Percentiles rank a stretch among this genome's conserved stretches.
Evolutionary conservation across 352 stramenopile genomes (phyloP).

Genomic region (Aphanomyces cochlioides): DNA sequence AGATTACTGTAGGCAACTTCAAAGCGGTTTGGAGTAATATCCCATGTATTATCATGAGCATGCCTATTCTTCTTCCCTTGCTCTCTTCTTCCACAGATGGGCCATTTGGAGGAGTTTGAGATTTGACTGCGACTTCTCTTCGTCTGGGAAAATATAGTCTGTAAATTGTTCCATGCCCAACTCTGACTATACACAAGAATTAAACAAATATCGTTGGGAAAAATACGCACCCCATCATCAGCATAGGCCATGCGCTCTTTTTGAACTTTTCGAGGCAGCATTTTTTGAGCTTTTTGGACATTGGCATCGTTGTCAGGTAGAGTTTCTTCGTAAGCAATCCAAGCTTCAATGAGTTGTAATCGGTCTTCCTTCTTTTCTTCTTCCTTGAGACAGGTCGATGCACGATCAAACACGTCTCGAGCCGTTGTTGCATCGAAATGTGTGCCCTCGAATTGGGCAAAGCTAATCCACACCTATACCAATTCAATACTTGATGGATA

Average conservation of each 20-base stretch:
- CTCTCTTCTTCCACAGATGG: conserved; percentile 92
- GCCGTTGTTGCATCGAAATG: conserved; percentile 50
- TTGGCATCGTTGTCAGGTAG: conserved; percentile 36
- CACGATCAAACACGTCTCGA: conserved; percentile 89
- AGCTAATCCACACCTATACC: conserved; percentile 86
- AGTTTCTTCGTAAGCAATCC: conserved; percentile 91
- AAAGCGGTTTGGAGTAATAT: not conserved
- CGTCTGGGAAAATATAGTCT: conserved; percentile 99
- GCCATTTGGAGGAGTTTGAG: conserved; percentile 97
- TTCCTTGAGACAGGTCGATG: conserved; percentile 90
- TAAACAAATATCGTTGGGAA: not conserved
- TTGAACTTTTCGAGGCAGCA: conserved; percentile 95
- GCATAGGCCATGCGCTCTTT: conserved; percentile 94
- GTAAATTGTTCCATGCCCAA: conserved; percentile 97
- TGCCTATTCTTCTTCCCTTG: conserved; percentile 26
- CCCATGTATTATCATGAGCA: not conserved
- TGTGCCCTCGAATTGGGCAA: conserved; percentile 83
- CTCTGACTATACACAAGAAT: conserved; percentile 51
- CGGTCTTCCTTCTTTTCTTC: conserved; percentile 91
- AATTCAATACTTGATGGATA: not conserved
- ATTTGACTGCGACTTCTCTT: conserved; percentile 92
- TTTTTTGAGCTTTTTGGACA: conserved; percentile 87
- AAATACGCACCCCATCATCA: conserved; percentile 70
- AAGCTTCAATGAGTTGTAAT: conserved; percentile 96
- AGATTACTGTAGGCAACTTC: no score